Conservation (phyloP, 495 filamentous ascomycete species). For the Acidomyces sp. region DNA sequence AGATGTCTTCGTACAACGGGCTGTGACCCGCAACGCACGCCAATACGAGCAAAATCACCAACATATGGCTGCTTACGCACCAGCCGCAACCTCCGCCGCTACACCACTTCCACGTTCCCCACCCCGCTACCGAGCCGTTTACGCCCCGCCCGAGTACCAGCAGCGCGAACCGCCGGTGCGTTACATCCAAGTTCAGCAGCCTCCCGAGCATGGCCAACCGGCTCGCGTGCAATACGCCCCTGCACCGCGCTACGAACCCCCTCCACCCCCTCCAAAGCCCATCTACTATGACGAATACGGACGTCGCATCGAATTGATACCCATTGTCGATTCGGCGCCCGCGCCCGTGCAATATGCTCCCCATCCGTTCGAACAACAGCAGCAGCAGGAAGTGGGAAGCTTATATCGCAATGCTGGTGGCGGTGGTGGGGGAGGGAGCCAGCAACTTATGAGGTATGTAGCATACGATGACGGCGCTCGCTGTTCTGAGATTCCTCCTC, state of each 20-base stretch:
- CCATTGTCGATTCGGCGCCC: conserved; percentile 8
- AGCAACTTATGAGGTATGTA: too few relatives aligned
- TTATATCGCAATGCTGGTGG: too few relatives aligned
- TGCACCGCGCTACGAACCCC: conserved; percentile 7
- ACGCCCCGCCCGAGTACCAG: background rate
- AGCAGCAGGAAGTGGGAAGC: conserved; percentile 6
- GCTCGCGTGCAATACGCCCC: conserved; percentile 2
- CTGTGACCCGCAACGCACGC: conserved; percentile 1
- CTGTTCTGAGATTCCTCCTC: too few relatives aligned
- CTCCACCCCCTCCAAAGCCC: background rate
- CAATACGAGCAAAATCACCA: conserved; percentile 6
- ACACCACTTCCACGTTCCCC: conserved; percentile 3
- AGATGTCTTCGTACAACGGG: conserved; percentile 2
- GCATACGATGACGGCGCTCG: too few relatives aligned
- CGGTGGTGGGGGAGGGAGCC: too few relatives aligned
- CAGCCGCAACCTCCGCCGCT: background rate
- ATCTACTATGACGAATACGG: conserved; percentile 13
- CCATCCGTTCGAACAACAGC: conserved; percentile 12
- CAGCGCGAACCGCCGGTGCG: conserved; percentile 2
- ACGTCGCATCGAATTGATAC: conserved; percentile 7
- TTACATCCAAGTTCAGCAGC: background rate
- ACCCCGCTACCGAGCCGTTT: conserved; percentile 6
- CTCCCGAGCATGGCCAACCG: background rate
- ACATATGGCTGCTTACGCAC: background rate
- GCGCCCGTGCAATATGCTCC: conserved; percentile 13